Evolutionary conservation across 1,284 basidiomycete genomes (phyloP).

Genomic region (Earliella scabrosa): DNA sequence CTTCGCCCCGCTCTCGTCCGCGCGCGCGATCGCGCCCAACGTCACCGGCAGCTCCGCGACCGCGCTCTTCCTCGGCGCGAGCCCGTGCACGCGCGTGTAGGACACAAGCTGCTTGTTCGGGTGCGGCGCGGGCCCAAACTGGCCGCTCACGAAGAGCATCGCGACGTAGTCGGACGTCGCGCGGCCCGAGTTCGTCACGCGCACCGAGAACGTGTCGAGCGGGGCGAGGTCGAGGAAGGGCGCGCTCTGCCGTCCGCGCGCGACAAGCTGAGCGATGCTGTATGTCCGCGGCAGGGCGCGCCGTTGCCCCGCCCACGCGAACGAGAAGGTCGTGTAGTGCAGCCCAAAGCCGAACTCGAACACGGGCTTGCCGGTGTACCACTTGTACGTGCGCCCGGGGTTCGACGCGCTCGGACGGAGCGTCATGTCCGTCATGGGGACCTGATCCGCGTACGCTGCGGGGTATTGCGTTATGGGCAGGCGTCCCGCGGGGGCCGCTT

Average conservation of each 20-base stretch:
- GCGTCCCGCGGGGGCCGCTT: conserved; percentile 55
- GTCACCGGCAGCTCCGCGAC: conserved; percentile 48
- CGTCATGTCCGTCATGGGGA: conserved; percentile 62
- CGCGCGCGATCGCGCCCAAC: conserved; percentile 53
- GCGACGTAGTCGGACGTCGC: conserved; percentile 58
- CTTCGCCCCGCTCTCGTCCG: conserved; percentile 50
- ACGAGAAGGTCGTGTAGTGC: conserved; percentile 55
- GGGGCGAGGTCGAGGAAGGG: conserved; percentile 46
- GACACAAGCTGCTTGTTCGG: conserved; percentile 56
- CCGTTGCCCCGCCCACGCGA: conserved; percentile 37
- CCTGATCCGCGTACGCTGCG: conserved; percentile 48
- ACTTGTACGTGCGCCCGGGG: conserved; percentile 62
- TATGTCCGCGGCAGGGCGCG: conserved; percentile 39
- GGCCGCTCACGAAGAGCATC: conserved; percentile 54
- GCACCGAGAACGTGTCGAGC: conserved; percentile 52
- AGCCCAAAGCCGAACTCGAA: conserved; percentile 57
- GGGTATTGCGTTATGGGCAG: conserved; percentile 59
- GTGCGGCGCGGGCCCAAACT: conserved; percentile 51
- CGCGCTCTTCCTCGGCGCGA: conserved; percentile 41
- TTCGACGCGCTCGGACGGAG: conserved; percentile 50
- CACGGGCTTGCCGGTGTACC: conserved; percentile 54
- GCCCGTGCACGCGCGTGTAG: conserved; percentile 50
- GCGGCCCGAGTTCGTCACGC: conserved; percentile 52
- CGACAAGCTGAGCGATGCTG: conserved; percentile 45
- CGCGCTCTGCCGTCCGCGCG: conserved; percentile 25